phyloP scores from a whole-genome alignment of 768 basidiomycete genomes.

The Tylopilus sp. region DNA sequence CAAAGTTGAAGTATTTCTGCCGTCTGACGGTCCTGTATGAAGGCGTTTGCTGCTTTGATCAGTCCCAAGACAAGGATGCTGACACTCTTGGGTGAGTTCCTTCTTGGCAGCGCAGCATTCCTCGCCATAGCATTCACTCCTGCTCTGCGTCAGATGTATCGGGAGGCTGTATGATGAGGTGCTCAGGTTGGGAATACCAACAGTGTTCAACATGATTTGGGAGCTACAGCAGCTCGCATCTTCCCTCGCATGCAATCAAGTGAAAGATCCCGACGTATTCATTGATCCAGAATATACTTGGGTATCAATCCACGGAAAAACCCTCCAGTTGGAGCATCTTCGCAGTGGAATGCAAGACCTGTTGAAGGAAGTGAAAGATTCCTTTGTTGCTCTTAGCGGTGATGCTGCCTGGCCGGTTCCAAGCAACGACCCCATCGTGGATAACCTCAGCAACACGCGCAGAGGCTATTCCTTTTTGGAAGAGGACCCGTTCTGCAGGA shows the following conservation, averaged over 20 bases:
- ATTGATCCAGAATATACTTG: not conserved
- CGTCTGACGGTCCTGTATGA: not conserved
- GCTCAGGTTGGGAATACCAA: not conserved
- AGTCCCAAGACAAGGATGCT: not conserved
- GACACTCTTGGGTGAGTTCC: not conserved
- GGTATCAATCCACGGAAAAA: not conserved
- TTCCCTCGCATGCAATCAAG: not conserved
- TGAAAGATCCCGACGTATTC: not conserved
- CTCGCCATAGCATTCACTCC: not conserved
- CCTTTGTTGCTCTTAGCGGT: not conserved
- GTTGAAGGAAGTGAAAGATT: not conserved
- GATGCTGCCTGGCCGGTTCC: not conserved
- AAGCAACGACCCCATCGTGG: not conserved
- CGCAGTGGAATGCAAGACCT: not conserved
- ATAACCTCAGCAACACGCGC: not conserved
- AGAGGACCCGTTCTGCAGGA: not conserved
- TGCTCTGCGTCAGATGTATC: not conserved
- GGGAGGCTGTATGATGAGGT: not conserved
- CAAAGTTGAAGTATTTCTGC: conserved; percentile 6
- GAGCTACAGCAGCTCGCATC: not conserved
- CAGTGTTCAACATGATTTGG: not conserved
- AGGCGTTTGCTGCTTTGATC: not conserved
- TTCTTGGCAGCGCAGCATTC: not conserved
- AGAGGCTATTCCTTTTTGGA: not conserved
- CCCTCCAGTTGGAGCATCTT: not conserved